Evolutionary conservation across 441 rosid species (phyloP), one percentile per base, ranked within the genome.

Genomic region (Raphanus hybrid): DNA sequence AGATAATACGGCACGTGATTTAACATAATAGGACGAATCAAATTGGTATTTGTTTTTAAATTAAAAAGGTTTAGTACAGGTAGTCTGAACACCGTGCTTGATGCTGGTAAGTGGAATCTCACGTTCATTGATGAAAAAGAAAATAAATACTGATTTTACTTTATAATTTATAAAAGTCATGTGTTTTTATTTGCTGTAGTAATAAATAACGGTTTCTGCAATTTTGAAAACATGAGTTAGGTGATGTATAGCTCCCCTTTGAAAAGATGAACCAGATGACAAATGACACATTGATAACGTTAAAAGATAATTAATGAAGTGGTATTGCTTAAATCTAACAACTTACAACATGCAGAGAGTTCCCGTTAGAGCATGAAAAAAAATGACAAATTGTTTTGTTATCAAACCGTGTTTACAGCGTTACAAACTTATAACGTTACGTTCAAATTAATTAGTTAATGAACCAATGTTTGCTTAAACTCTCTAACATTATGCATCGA

Each of bases 401-500:
- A 20, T 10, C 35, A 35, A 18, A 48, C 23, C 41, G 71, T 48
- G 23, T 67, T 48, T 26, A 43, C 35, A 18, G 60, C 32, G 32
- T 45, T 68, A 26, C 52, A 14, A 12, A 43, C 18, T 16, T 61
- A 10, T 70, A 70, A 76, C 75, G 75, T 76, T 64, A 76, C 80
- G 75, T 76, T 64, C 54, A 39, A 16, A 41, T 12, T 29, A 3
- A 29, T 64, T 41, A 16, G 20, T 75, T n/a, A 69, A 50, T 61
- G 74, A 75, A 61, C 32, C 61, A 29, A 61, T 69, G 50, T 29
- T 69, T 50, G 43, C 55, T 50, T 6, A 29, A 20, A 34, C 23
- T 61, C 32, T 50, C 2, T 23, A 14, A 6, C 64, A 70, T 59
- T 52, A 23, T 43, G 37, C 27, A 41, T 41, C 29, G 2, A 55